A percentile compares a stretch with the other conserved stretches of the same genome.
These are phyloP conservation scores for Amaranthus hypochondriacus DNA, from an alignment of 148 eudicot genomes.

Conservation along the genomic window DNA sequence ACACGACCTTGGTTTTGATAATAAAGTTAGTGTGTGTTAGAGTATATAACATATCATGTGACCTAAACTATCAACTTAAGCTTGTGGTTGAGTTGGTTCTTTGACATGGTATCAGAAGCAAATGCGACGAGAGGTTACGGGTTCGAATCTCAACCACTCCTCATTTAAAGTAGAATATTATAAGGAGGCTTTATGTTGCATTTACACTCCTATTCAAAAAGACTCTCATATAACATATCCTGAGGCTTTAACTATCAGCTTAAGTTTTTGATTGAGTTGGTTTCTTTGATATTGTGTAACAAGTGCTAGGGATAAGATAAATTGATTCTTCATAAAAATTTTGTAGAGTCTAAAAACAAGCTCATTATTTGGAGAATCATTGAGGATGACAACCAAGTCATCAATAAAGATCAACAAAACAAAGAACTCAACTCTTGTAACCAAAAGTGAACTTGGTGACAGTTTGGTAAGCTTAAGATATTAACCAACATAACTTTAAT, in stretches of 20 bases:
- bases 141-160: too few relatives aligned
- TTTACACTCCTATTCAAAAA: neutral
- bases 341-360: conserved; percentile 74
- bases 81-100: too few relatives aligned
- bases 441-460: conserved; percentile 81
- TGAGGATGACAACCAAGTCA: conserved; percentile 52
- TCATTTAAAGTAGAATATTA: neutral
- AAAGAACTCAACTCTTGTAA: conserved; percentile 50
- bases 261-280: too few relatives aligned
- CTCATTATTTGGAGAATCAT: conserved; percentile 68
- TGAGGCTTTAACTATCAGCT: too few relatives aligned
- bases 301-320: too few relatives aligned
- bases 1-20: too few relatives aligned
- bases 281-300: too few relatives aligned
- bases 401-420: conserved; percentile 49
- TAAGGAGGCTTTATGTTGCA: neutral
- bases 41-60: too few relatives aligned
- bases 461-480: conserved; percentile 61
- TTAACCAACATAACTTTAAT: neutral
- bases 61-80: too few relatives aligned
- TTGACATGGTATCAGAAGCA: too few relatives aligned
- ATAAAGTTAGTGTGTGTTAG: too few relatives aligned
- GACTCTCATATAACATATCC: neutral
- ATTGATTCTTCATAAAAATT: neutral
- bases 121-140: too few relatives aligned